Percentiles rank a stretch among this genome's conserved stretches.
Conservation (phyloP, 1,284 basidiomycete species). For the Ganoderma multipileum region DNA sequence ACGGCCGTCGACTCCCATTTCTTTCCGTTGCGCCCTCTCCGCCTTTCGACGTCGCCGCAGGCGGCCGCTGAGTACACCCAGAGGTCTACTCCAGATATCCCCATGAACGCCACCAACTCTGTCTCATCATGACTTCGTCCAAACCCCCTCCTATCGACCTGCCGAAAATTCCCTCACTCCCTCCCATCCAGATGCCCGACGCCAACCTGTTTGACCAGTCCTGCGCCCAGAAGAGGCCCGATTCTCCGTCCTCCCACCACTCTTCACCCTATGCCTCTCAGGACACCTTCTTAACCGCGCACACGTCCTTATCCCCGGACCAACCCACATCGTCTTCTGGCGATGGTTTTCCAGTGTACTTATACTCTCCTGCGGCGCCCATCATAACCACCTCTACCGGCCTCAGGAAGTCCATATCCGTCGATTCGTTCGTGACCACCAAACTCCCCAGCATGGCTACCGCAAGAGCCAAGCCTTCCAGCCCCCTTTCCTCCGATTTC, state of each 20-base stretch:
- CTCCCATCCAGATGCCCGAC: conserved; percentile 53
- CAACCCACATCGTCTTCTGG: conserved; percentile 33
- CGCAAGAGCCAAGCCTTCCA: conserved; percentile 44
- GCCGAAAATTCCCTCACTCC: conserved; percentile 53
- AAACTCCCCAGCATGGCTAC: conserved; percentile 45
- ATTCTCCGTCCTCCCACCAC: conserved; percentile 31
- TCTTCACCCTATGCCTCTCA: conserved; percentile 41
- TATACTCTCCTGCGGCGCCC: conserved; percentile 32
- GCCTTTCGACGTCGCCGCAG: conserved; percentile 4
- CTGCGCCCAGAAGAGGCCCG: conserved; percentile 31
- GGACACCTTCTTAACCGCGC: conserved; percentile 44
- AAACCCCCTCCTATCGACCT: conserved; percentile 41
- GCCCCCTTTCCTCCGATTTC: conserved; percentile 33
- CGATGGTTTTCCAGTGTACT: conserved; percentile 32
- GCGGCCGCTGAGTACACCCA: conserved; percentile 19
- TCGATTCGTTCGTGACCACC: conserved; percentile 71
- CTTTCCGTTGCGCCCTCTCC: conserved; percentile 2
- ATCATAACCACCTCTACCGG: conserved; percentile 42
- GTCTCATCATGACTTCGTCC: conserved; percentile 36
- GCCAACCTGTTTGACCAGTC: conserved; percentile 30
- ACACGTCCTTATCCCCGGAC: conserved; percentile 36
- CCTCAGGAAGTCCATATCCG: conserved; percentile 76
- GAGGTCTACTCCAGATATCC: conserved; percentile 20
- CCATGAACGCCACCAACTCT: conserved; percentile 41
- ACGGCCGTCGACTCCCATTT: neutral